Evolutionary conservation across 1,284 basidiomycete species (phyloP).

Genomic region (Ganoderma sp.): DNA sequence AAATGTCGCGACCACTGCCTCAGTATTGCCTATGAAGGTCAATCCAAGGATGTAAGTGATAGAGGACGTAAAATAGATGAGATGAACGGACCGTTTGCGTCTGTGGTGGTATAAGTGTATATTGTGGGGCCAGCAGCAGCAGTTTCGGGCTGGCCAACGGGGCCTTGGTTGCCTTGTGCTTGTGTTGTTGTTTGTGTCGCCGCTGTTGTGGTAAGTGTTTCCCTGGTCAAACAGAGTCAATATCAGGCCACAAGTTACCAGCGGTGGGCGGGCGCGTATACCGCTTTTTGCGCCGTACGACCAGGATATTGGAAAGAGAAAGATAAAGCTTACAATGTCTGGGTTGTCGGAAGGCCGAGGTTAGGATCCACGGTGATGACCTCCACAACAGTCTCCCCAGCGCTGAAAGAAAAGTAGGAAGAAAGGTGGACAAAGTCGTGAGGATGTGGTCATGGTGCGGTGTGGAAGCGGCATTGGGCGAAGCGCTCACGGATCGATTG

Average conservation of each 20-base stretch:
- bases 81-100: conserved; percentile 51
- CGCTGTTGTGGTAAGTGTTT: conserved; percentile 36
- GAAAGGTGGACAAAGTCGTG: not conserved
- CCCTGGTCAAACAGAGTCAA: conserved; percentile 6
- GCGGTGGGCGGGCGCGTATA: not conserved
- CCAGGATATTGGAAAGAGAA: not conserved
- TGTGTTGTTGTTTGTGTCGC: conserved; percentile 35
- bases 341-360: conserved; percentile 50
- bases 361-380: conserved; percentile 51
- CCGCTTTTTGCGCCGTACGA: not conserved
- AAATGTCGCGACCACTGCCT: conserved; percentile 49
- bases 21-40: conserved; percentile 41
- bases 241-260: not conserved
- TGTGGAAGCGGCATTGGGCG: not conserved
- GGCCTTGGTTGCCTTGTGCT: conserved; percentile 50
- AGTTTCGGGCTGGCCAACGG: conserved; percentile 61
- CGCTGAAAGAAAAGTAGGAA: conserved; percentile 40
- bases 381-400: conserved; percentile 61
- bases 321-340: conserved; percentile 49
- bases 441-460: not conserved
- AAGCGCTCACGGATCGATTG: conserved; percentile 48
- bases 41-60: not conserved
- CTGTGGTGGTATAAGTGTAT: conserved; percentile 65
- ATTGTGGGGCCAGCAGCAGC: conserved; percentile 48
- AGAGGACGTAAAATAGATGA: not conserved